A percentile compares a stretch with the other conserved stretches of the same genome.
phyloP scores from a whole-genome alignment of 371 early-diverging fungal genomes.

The Rhizopus arrhizus region DNA sequence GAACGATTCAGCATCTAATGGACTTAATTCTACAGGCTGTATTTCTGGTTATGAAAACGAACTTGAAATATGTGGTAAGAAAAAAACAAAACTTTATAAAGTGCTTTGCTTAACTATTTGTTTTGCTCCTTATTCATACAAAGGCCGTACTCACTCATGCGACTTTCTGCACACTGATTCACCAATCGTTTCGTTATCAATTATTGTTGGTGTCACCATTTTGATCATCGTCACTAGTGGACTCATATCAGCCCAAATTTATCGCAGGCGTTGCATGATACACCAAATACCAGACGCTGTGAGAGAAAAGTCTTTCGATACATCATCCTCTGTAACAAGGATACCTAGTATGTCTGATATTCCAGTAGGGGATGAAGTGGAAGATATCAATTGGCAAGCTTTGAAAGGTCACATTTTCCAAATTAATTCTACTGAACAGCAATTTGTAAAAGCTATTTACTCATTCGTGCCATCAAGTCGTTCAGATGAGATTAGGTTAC shows the following conservation, averaged over 20 bases:
- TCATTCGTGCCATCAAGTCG: conserved; percentile 30
- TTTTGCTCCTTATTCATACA: too few relatives aligned
- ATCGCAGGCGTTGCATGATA: too few relatives aligned
- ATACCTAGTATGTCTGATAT: too few relatives aligned
- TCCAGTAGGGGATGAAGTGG: background rate
- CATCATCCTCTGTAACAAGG: background rate
- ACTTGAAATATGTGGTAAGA: conserved; percentile 42
- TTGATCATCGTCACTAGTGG: too few relatives aligned
- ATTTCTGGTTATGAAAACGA: conserved; percentile 40
- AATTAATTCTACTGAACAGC: conserved; percentile 24
- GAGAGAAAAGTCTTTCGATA: too few relatives aligned
- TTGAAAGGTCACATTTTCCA: conserved; percentile 26
- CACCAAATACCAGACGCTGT: too few relatives aligned
- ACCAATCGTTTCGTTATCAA: too few relatives aligned
- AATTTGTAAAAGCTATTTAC: conserved; percentile 24
- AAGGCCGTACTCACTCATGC: too few relatives aligned
- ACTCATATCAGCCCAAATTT: too few relatives aligned
- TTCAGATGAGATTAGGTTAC: conserved; percentile 66
- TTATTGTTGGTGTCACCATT: too few relatives aligned
- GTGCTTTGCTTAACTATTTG: too few relatives aligned
- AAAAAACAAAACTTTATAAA: background rate
- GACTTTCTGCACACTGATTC: too few relatives aligned
- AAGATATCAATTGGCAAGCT: background rate
- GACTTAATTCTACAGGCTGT: conserved; percentile 20
- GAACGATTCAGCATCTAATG: conserved; percentile 30